These are phyloP conservation scores for Ophiocordyceps polyrhachis-furcata DNA, from an alignment of 2,329 filamentous ascomycete species.

Conservation along the genomic window DNA sequence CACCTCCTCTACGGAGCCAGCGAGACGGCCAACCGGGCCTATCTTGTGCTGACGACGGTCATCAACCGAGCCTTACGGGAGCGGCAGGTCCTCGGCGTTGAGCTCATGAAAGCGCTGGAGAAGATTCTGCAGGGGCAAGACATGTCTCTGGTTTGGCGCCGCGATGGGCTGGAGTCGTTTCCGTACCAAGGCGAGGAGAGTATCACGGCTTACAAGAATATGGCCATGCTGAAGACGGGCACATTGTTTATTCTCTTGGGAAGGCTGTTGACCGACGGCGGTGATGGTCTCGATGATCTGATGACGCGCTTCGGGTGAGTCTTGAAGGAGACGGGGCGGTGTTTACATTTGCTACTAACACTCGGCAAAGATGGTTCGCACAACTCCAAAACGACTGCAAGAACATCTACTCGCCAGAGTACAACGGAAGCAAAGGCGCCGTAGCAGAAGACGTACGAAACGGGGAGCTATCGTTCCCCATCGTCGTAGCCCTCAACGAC, in stretches of 20 bases:
- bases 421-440: slow-evolving; percentile 4
- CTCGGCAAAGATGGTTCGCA: slow-evolving; percentile 2
- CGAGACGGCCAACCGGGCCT: slow-evolving; percentile 5
- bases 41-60: slow-evolving; percentile 4
- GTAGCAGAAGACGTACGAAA: slow-evolving; percentile 5
- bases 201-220: slow-evolving; percentile 3
- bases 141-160: slow-evolving; percentile 5
- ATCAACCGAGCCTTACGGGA: slow-evolving; percentile 4
- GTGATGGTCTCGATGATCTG: slow-evolving; percentile 3
- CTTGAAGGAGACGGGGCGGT: too few species aligned
- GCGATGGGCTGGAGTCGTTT: slow-evolving; percentile 3
- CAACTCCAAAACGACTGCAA: slow-evolving; percentile 6
- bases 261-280: slow-evolving; percentile 3
- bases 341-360: too few species aligned
- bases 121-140: slow-evolving; percentile 5
- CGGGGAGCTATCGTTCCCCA: slow-evolving; percentile 4
- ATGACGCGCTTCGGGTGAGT: slow-evolving; percentile 4
- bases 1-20: slow-evolving; percentile 4
- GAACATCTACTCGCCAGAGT: slow-evolving; percentile 5
- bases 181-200: slow-evolving; percentile 1
- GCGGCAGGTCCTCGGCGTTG: slow-evolving; percentile 3
- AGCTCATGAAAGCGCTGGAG: slow-evolving; percentile 3
- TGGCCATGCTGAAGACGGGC: slow-evolving; percentile 5
- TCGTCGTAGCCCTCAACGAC: slow-evolving; percentile 5
- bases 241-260: slow-evolving; percentile 4